Conservation (phyloP, 2,329 filamentous ascomycete species). For the Teratosphaeria viscida region DNA sequence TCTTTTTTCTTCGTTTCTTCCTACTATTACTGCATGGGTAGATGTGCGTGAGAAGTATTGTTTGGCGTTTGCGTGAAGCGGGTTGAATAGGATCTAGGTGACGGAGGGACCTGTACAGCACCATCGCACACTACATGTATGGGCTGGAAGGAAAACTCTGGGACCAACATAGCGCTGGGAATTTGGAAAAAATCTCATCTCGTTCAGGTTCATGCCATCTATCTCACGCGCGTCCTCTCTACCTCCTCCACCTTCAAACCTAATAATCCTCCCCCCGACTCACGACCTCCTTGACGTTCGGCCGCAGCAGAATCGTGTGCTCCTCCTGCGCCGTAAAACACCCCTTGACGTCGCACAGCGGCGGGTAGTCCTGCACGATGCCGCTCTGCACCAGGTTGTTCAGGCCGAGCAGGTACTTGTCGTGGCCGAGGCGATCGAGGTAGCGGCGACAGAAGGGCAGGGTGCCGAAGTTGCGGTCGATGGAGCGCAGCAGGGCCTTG, state of each 20-base stretch:
- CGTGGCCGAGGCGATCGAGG: conserved; percentile 51
- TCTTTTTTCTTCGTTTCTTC: neutral
- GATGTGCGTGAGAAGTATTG: neutral
- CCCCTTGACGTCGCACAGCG: conserved; percentile 47
- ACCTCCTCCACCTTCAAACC: neutral
- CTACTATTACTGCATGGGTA: neutral
- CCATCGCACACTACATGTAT: neutral
- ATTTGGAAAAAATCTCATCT: too few relatives aligned
- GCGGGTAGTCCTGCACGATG: conserved; percentile 47
- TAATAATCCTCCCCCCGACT: conserved; percentile 30
- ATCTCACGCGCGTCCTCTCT: too few relatives aligned
- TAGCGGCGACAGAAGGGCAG: conserved; percentile 53
- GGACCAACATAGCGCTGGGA: too few relatives aligned
- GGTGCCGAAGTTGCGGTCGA: conserved; percentile 53
- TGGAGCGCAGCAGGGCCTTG: conserved; percentile 46
- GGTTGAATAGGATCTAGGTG: neutral
- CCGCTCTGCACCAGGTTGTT: conserved; percentile 48
- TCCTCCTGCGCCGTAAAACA: conserved; percentile 57
- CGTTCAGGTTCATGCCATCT: too few relatives aligned
- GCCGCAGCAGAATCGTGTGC: conserved; percentile 37
- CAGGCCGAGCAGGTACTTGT: conserved; percentile 50
- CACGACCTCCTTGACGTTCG: conserved; percentile 32
- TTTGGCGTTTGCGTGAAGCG: neutral
- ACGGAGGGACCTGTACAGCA: neutral
- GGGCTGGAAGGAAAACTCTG: neutral